phyloP scores from a whole-genome alignment of 1,284 basidiomycete genomes.

The Leucocoprinus gongylophorus region DNA sequence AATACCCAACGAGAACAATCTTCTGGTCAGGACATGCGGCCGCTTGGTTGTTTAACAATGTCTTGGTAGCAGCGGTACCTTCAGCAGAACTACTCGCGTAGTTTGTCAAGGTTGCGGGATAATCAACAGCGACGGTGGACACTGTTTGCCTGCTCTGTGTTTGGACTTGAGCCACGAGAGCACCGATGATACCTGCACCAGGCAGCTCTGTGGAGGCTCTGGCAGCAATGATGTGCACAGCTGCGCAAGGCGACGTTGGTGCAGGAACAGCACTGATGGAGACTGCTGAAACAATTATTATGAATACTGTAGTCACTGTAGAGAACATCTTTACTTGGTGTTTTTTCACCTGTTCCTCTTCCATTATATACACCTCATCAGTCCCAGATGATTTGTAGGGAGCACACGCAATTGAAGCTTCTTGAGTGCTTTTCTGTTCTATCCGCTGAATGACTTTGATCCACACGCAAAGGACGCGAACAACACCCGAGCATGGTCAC shows the following conservation, averaged over 20 bases:
- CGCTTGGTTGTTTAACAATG: constrained; percentile 19
- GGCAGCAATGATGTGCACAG: constrained; percentile 24
- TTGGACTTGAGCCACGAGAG: constrained; percentile 22
- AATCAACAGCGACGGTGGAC: constrained; percentile 21
- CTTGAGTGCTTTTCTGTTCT: not conserved
- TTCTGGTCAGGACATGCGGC: constrained; percentile 24
- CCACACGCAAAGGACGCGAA: not conserved
- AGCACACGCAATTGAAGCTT: not conserved
- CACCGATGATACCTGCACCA: constrained; percentile 24
- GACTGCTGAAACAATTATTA: constrained; percentile 11
- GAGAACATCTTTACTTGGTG: constrained; percentile 7
- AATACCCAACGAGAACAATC: constrained; percentile 26
- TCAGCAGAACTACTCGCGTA: constrained; percentile 21
- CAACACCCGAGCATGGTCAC: not conserved
- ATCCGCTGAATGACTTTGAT: not conserved
- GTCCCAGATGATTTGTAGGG: not conserved
- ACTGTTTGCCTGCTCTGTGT: constrained; percentile 22
- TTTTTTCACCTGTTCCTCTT: not conserved
- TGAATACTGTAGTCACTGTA: constrained; percentile 13
- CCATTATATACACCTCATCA: not conserved
- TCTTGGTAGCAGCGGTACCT: constrained; percentile 22
- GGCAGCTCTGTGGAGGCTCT: constrained; percentile 23
- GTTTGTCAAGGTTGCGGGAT: constrained; percentile 23
- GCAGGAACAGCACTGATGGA: constrained; percentile 17
- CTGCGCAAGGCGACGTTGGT: constrained; percentile 20